Base-by-base conservation (phyloP, 441 rosid species). In the Aleurites moluccanus region DNA sequence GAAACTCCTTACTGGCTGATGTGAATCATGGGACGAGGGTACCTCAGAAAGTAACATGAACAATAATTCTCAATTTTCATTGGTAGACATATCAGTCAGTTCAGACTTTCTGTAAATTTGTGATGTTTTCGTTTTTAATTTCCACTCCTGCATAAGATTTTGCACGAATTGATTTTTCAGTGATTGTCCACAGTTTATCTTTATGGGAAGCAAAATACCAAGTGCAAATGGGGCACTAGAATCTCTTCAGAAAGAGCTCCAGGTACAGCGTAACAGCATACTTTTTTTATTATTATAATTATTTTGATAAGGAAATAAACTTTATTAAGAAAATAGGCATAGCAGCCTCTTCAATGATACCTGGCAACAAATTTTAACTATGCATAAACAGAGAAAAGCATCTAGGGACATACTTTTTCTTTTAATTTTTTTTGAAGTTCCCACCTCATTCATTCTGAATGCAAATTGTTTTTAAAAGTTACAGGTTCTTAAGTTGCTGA, bases 151-250 rank as follows among this genome's bases (percentile, higher is more conserved):
- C 25, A 38, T 49, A 33, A 67, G 57, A 69, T 74, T 74, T 77
- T 61, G 38, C 20, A 53, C 45, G 55, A 66, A 33, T 25, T 73
- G 27, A 69, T 77, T 70, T 68, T 44, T 4, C 7, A 57, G 7
- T 75, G 61, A 40, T 72, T 73, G 73, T 53, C 23, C 50, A 53
- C 89, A 91, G 92, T 87, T 88, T 64, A 72, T 91, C 79, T 84
- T 91, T 81, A 78, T 84, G 88, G 86, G 82, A 69, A 81, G 70
- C 81, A 78, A 80, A 82, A 64, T 50, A 72, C 77, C 85, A 40
- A 75, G 76, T 47, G 65, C 64, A 61, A 77, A 77, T 64, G 75
- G 71, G 72, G 80, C 81, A 38, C 74, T 86, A 69, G 82, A 79
- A 80, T 82, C 76, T 73, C 72, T 85, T 45, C 76, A 74, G 83